Base-by-base conservation (phyloP, 2,329 filamentous ascomycete genomes). In the Arthrobotrys megalospora region DNA sequence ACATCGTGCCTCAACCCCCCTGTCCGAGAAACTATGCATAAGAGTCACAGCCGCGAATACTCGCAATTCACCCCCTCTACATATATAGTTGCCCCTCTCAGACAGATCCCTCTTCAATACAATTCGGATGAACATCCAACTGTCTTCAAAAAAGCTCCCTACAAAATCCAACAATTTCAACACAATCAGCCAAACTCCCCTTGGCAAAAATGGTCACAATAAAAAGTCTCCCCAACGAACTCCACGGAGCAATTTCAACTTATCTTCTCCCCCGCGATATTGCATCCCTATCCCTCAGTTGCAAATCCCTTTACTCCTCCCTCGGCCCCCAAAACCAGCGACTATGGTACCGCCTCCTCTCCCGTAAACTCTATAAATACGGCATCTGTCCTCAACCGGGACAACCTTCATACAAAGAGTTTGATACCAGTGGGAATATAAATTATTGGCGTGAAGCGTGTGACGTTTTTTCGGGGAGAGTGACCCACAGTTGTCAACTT, bases 261-360 rank as follows among this genome's bases (percentile, higher is more conserved):
- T 76, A 62, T 28, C 36, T 53, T 32, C 21, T 67, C 12, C 28
- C 34, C 36, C 55, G 41, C 24, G 52, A 58, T n/a, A 58, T 12
- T 5, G 52, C 11, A 16, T 7, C 32, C 7, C 21, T 58, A 19
- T 34, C 52, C 7, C 16, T 58, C 16, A 19, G 14, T 4, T 58
- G 52, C 32, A 24, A 38, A 36, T 6, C 32, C 7, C 52, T 58
- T 12, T 38, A 19, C 8, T 8, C 19, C 52, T 36, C 28, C 14
- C 32, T 58, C 14, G 52, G 52, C 8, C 52, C 52, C 5, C 5
- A 36, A 12, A 58, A 58, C 19, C 4, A 4, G 14, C 14, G 19
- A 11, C 16, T 58, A 10, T 58, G 52, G 52, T 38, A 58, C 32
- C 52, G 32, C 5, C 19, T 58, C 11, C n/a, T 38, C 10, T 16